A percentile compares a stretch with the other conserved stretches of the same genome.
phyloP scores from a whole-genome alignment of 371 early-diverging fungal species.

The Syncephalastrum racemosum region DNA sequence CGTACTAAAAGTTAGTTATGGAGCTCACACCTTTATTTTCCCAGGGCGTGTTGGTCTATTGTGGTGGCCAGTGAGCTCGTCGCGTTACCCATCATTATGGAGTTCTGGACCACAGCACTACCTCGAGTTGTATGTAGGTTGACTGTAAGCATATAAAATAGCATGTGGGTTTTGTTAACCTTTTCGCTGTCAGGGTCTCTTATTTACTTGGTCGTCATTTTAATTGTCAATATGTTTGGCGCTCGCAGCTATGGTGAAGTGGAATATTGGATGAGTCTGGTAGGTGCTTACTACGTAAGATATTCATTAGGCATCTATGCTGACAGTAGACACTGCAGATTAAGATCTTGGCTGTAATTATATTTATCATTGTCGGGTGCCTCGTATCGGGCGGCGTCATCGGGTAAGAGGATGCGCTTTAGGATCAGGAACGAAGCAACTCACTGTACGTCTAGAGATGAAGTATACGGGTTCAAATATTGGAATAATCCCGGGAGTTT shows the following conservation, averaged over 20 bases:
- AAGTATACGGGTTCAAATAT: conserved; percentile 65
- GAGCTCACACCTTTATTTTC: conserved; percentile 1
- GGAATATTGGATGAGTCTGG: conserved; percentile 27
- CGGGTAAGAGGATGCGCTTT: conserved; percentile 21
- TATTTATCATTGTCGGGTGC: conserved; percentile 72
- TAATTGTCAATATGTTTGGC: conserved; percentile 59
- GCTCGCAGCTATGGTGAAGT: conserved; percentile 65
- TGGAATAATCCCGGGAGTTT: conserved; percentile 77
- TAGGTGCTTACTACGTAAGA: not conserved
- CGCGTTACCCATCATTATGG: conserved; percentile 44
- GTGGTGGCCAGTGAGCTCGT: conserved; percentile 35
- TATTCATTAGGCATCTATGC: not conserved
- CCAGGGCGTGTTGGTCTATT: conserved; percentile 41
- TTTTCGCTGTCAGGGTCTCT: conserved; percentile 20
- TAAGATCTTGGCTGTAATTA: conserved; percentile 67
- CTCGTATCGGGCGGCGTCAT: conserved; percentile 38
- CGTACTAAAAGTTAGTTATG: not conserved
- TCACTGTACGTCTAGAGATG: conserved; percentile 32
- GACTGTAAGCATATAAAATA: not conserved
- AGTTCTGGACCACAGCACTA: conserved; percentile 41
- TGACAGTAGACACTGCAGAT: conserved; percentile 24
- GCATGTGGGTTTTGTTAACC: not conserved
- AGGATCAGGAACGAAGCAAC: not conserved
- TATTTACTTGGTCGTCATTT: conserved; percentile 56
- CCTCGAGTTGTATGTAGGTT: conserved; percentile 48